These are phyloP conservation scores for Leishmania gerbilli DNA, from an alignment of 208 protist species.

Conservation along the genomic window DNA sequence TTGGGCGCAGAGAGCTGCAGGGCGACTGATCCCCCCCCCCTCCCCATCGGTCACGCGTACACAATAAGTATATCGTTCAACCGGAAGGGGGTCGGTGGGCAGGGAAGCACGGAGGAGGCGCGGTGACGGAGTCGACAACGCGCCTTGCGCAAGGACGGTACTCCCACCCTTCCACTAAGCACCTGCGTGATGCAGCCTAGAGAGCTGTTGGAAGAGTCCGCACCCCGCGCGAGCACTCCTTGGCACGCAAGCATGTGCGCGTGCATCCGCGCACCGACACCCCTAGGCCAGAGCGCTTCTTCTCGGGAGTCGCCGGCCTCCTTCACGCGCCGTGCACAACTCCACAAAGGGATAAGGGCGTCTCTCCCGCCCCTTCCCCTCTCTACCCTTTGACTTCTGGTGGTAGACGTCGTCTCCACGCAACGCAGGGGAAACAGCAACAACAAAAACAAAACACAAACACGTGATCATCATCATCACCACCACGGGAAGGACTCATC, in stretches of 20 bases:
- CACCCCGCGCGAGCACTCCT: background rate
- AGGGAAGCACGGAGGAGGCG: background rate
- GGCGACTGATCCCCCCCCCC: background rate
- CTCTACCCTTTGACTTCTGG: background rate
- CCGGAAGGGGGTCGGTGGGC: background rate
- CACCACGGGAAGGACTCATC: background rate
- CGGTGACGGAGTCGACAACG: background rate
- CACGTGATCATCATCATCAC: background rate
- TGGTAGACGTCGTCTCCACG: background rate
- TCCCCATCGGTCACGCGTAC: background rate
- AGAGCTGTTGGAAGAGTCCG: background rate
- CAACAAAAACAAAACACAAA: background rate
- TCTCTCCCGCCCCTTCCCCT: too few relatives aligned
- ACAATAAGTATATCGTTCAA: background rate
- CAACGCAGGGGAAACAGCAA: background rate
- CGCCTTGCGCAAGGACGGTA: background rate
- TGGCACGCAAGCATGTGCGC: background rate
- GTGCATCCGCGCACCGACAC: background rate
- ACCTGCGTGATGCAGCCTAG: background rate
- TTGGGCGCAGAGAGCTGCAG: background rate
- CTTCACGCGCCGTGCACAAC: background rate
- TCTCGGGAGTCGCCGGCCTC: too few relatives aligned
- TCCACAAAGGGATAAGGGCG: too few relatives aligned
- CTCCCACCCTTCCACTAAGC: background rate
- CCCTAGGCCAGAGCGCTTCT: background rate